Conservation (phyloP, 2,329 filamentous ascomycete species). For the Magnaporthiopsis incrustans region DNA sequence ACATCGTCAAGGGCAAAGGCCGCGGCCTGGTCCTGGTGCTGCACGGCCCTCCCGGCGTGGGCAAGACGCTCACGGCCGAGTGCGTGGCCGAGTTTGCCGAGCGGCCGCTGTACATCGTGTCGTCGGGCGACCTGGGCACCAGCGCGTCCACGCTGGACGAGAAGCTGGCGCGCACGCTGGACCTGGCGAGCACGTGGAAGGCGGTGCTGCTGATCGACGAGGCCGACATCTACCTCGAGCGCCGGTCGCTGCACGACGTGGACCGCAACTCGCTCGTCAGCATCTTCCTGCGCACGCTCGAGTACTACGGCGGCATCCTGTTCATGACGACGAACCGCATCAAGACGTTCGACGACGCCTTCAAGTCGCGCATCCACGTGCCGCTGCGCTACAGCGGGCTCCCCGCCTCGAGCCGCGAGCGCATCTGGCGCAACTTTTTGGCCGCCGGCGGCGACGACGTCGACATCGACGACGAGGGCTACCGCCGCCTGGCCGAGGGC, state of each 20-base stretch:
- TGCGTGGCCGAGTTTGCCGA: slow-evolving; percentile 24
- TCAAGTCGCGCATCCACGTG: slow-evolving; percentile 10
- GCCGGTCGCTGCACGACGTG: slow-evolving; percentile 17
- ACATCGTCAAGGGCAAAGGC: slow-evolving; percentile 17
- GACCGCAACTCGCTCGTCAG: slow-evolving; percentile 13
- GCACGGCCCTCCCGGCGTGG: slow-evolving; percentile 24
- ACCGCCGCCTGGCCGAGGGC: slow-evolving; percentile 13
- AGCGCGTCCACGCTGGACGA: slow-evolving; percentile 25
- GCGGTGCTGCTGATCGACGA: slow-evolving; percentile 26
- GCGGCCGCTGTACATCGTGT: slow-evolving; percentile 27
- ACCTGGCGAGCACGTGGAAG: slow-evolving; percentile 17
- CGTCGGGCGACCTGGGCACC: slow-evolving; percentile 17
- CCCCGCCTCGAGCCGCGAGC: not conserved
- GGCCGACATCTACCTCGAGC: slow-evolving; percentile 27
- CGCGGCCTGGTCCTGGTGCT: slow-evolving; percentile 18
- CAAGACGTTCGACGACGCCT: slow-evolving; percentile 26
- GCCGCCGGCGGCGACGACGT: slow-evolving; percentile 14
- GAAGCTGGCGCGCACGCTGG: slow-evolving; percentile 20
- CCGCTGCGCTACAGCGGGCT: slow-evolving; percentile 8
- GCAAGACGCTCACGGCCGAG: slow-evolving; percentile 33
- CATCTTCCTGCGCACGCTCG: slow-evolving; percentile 24
- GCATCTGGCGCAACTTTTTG: slow-evolving; percentile 13
- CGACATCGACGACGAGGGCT: slow-evolving; percentile 17
- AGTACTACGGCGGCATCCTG: slow-evolving; percentile 27
- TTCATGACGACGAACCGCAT: slow-evolving; percentile 33